These are phyloP conservation scores for Quercus agrifolia DNA, from an alignment of 306 rosid species.

Conservation along the genomic window DNA sequence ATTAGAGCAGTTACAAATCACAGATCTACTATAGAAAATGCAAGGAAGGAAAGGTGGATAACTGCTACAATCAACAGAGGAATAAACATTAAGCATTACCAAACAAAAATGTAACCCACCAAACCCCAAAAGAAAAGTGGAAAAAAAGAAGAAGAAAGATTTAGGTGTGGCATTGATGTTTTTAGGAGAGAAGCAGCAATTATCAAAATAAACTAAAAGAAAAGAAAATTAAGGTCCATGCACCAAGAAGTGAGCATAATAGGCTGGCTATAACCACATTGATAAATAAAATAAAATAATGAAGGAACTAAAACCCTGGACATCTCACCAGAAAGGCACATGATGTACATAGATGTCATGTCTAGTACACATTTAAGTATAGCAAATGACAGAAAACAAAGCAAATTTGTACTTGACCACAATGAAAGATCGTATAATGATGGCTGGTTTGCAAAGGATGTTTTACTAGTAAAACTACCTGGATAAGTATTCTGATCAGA, in stretches of 20 bases:
- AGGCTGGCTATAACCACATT: background rate
- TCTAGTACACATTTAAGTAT: conserved; percentile 9
- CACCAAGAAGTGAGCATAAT: conserved; percentile 6
- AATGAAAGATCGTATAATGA: conserved; percentile 21
- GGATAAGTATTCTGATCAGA: conserved; percentile 34
- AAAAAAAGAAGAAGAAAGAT: background rate
- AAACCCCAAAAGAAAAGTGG: background rate
- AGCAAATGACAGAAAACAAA: conserved; percentile 12
- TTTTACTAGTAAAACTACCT: conserved; percentile 47
- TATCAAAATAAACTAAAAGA: background rate
- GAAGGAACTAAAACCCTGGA: background rate
- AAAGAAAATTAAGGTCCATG: background rate
- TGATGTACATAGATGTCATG: background rate
- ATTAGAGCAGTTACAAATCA: background rate
- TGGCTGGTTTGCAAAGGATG: conserved; percentile 5
- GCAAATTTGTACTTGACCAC: conserved; percentile 8
- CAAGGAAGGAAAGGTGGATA: background rate
- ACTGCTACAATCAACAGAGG: background rate
- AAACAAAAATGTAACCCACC: background rate
- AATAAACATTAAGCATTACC: background rate
- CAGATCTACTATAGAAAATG: background rate
- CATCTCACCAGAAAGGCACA: conserved; percentile 11
- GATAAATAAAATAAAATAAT: background rate
- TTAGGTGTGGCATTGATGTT: background rate
- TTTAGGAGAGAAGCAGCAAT: background rate